Evolutionary conservation across 1,139 yeast species (phyloP).

Genomic region (Martiniozyma asiatica): DNA sequence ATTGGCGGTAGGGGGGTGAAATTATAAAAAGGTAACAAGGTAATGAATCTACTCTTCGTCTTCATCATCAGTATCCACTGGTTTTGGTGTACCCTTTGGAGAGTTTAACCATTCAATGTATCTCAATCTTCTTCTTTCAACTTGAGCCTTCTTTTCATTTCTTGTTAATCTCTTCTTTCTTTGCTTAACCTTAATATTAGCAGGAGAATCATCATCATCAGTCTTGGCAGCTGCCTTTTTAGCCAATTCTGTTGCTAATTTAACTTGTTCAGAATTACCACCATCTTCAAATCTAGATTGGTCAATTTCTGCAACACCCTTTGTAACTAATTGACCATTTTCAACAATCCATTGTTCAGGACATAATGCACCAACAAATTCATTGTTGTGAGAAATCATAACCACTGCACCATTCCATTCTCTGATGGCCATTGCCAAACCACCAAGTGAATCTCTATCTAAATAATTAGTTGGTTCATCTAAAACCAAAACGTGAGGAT

Average conservation of each 20-base stretch:
- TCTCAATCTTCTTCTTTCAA: conserved; percentile 88
- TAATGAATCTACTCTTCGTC: no score
- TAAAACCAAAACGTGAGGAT: conserved; percentile 92
- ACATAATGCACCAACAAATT: conserved; percentile 92
- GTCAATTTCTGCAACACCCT: conserved; percentile 70
- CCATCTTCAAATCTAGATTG: conserved; percentile 73
- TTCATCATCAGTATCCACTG: conserved; percentile 88
- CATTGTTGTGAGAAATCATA: conserved; percentile 95
- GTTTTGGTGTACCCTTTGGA: conserved; percentile 96
- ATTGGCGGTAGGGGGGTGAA: no score
- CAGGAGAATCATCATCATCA: conserved; percentile 84
- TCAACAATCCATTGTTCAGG: conserved; percentile 98
- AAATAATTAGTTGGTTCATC: conserved; percentile 98
- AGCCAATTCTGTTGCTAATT: conserved; percentile 32
- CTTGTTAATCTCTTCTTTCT: conserved; percentile 89
- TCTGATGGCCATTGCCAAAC: conserved; percentile 91
- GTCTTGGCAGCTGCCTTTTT: conserved; percentile 28
- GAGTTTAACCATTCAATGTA: conserved; percentile 90
- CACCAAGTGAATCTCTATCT: conserved; percentile 96
- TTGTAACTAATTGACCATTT: conserved; percentile 78
- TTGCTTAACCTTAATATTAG: conserved; percentile 81
- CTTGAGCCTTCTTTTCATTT: conserved; percentile 85
- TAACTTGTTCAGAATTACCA: conserved; percentile 24
- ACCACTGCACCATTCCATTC: conserved; percentile 98
- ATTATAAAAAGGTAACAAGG: no score